These are phyloP conservation scores for Fonsecaea monophora DNA, from an alignment of 2,329 filamentous ascomycete species.

Conservation along the genomic window DNA sequence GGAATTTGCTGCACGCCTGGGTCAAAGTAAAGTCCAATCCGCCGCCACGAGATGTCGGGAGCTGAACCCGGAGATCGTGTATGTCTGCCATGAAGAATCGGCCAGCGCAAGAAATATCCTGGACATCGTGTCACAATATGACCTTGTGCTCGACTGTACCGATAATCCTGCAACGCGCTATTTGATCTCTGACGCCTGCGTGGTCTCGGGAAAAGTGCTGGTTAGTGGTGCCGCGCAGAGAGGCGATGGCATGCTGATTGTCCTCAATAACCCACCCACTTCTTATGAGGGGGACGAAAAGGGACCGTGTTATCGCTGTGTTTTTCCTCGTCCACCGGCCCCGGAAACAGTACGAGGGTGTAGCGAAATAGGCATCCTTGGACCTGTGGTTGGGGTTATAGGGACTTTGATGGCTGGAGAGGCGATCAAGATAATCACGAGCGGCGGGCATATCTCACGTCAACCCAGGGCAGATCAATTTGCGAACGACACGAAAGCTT, in stretches of 20 bases:
- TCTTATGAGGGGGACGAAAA: constrained; percentile 55
- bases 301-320: constrained; percentile 90
- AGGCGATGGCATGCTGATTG: constrained; percentile 86
- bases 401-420: constrained; percentile 90
- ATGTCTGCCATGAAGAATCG: constrained; percentile 28
- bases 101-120: constrained; percentile 28
- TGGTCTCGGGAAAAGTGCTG: constrained; percentile 77
- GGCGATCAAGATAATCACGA: constrained; percentile 78
- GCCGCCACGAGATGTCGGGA: constrained; percentile 32
- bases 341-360: constrained; percentile 82
- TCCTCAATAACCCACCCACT: constrained; percentile 68
- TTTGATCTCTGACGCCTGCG: constrained; percentile 87
- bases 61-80: constrained; percentile 34
- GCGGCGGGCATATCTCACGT: constrained; percentile 28
- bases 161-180: constrained; percentile 93
- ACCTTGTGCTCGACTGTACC: constrained; percentile 91
- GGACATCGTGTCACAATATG: constrained; percentile 60
- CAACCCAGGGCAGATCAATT: constrained; percentile 38
- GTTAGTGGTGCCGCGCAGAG: constrained; percentile 89
- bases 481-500: constrained; percentile 1
- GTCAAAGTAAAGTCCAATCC: constrained; percentile 36
- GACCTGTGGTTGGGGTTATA: constrained; percentile 92
- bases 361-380: constrained; percentile 89
- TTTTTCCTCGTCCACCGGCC: constrained; percentile 88
- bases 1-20: constrained; percentile 65